Percentiles rank a stretch among this genome's conserved stretches.
Conservation (phyloP, 2,329 filamentous ascomycete genomes). For the Ophiostoma pallidulum region DNA sequence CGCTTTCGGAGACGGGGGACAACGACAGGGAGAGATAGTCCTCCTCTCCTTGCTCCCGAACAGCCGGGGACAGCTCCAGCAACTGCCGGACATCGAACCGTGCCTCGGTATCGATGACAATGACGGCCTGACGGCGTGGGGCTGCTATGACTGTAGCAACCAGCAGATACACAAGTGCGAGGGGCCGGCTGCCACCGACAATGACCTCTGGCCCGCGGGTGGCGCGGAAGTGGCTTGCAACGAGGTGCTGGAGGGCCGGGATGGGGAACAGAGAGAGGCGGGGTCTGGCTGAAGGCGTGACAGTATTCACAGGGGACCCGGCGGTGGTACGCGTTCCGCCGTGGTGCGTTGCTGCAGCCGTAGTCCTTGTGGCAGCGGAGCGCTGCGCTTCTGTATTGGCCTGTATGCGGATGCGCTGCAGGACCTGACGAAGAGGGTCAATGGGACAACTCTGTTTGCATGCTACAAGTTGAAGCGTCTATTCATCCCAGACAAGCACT, state of each 20-base stretch:
- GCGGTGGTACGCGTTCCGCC: constrained; percentile 7
- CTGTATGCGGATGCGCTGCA: constrained; percentile 7
- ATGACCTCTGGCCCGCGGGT: constrained; percentile 39
- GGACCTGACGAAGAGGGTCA: not conserved
- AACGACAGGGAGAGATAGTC: not conserved
- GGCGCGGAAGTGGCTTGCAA: constrained; percentile 36
- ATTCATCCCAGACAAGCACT: too few species aligned
- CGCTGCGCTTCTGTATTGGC: not conserved
- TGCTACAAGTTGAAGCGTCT: too few species aligned
- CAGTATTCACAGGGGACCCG: not conserved
- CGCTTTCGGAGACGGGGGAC: constrained; percentile 18
- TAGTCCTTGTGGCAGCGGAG: constrained; percentile 4
- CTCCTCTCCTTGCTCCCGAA: constrained; percentile 4
- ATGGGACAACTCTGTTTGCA: not conserved
- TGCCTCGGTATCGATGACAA: constrained; percentile 45
- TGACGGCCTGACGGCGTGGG: constrained; percentile 38
- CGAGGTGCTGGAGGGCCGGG: constrained; percentile 36
- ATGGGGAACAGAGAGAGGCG: constrained; percentile 27
- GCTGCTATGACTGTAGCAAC: constrained; percentile 40
- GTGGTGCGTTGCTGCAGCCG: not conserved
- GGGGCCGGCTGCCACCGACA: constrained; percentile 39
- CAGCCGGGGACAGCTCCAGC: constrained; percentile 19
- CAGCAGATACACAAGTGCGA: constrained; percentile 48
- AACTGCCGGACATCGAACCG: constrained; percentile 46
- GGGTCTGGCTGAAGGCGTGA: constrained; percentile 4